Evolutionary conservation across 2,329 filamentous ascomycete genomes (phyloP).

Genomic region (Pyrenophora teres): DNA sequence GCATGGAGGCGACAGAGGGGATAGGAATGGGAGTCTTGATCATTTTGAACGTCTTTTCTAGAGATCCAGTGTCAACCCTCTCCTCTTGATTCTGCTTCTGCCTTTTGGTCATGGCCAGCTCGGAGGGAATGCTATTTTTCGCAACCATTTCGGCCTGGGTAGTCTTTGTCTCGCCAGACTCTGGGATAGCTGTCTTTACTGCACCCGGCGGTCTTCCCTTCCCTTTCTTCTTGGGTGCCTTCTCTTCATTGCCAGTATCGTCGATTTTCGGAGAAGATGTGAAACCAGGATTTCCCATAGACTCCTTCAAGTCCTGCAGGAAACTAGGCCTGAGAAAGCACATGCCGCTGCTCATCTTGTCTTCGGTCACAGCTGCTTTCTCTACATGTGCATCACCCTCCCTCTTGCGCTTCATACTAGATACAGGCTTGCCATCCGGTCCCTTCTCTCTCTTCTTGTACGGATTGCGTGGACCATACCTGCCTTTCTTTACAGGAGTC

Average conservation of each 20-base stretch:
- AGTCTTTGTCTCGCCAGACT: background rate
- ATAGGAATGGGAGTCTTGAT: background rate
- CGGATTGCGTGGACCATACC: conserved; percentile 5
- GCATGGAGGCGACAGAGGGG: background rate
- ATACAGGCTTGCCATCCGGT: background rate
- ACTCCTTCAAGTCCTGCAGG: conserved; percentile 13
- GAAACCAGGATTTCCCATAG: conserved; percentile 12
- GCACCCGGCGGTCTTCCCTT: background rate
- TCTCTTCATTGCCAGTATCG: background rate
- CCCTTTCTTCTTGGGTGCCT: conserved; percentile 4
- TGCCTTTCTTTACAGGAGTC: conserved; percentile 6
- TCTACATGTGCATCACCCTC: conserved; percentile 5
- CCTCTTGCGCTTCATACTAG: conserved; percentile 28
- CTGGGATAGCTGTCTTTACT: background rate
- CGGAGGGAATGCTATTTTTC: background rate
- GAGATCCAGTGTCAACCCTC: background rate
- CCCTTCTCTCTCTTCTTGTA: conserved; percentile 13
- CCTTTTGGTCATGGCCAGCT: conserved; percentile 2
- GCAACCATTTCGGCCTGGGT: background rate
- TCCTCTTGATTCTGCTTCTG: background rate
- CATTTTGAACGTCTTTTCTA: background rate
- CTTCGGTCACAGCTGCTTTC: background rate
- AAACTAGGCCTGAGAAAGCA: conserved; percentile 12
- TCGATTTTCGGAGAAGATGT: conserved; percentile 6
- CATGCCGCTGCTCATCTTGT: background rate